A percentile compares a stretch with the other conserved stretches of the same genome.
These are phyloP conservation scores for Acacia concinna DNA, from an alignment of 331 rosid species.

Conservation along the genomic window DNA sequence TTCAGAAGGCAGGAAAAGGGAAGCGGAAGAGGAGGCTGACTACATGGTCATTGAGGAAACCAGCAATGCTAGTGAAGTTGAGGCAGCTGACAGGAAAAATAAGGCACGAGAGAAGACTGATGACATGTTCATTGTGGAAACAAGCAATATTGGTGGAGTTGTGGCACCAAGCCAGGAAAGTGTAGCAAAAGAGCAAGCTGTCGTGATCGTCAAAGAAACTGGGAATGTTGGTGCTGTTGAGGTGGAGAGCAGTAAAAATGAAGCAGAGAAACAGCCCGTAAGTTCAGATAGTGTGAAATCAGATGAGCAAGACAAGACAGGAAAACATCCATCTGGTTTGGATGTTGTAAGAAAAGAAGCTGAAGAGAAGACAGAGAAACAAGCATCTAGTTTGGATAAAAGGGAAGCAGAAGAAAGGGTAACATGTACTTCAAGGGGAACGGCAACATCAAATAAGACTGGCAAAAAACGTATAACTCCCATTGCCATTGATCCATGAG, in stretches of 20 bases:
- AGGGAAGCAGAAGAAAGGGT: conserved; percentile 37
- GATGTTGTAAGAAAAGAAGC: conserved; percentile 29
- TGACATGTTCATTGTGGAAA: background rate
- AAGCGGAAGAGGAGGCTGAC: conserved; percentile 7
- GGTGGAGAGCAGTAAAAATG: background rate
- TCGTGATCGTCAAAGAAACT: background rate
- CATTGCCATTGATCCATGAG: conserved; percentile 61
- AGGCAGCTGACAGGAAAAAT: background rate
- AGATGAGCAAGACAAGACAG: conserved; percentile 19
- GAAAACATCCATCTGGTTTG: background rate
- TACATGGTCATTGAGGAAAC: conserved; percentile 23
- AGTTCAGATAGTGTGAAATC: conserved; percentile 20
- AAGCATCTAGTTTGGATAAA: conserved; percentile 24
- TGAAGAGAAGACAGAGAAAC: conserved; percentile 31
- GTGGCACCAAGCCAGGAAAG: background rate
- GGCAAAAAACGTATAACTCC: conserved; percentile 84
- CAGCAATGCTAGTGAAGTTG: conserved; percentile 6
- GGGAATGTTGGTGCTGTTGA: conserved; percentile 1
- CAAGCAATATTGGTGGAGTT: background rate
- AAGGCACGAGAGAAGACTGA: background rate
- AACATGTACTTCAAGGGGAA: conserved; percentile 41
- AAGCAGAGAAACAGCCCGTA: background rate
- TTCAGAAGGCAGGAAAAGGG: background rate
- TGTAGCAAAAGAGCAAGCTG: background rate
- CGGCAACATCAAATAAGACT: conserved; percentile 49